Evolutionary conservation across 1,284 basidiomycete species (phyloP).

Genomic region (Chalciporus piperatoides): DNA sequence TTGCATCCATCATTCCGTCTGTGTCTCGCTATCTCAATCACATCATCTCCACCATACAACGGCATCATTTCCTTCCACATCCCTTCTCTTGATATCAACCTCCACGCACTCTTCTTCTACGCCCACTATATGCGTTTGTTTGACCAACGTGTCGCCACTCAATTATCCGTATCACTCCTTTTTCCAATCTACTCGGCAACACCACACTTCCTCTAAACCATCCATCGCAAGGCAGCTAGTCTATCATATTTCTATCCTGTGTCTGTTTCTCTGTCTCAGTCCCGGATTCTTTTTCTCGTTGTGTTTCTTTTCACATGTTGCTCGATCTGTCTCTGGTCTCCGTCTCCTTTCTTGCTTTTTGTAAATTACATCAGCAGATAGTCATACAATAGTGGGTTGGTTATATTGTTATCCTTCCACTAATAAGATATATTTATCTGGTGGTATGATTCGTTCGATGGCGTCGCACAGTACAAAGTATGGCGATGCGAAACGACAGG

Average conservation of each 20-base stretch:
- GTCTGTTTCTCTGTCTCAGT: slow-evolving; percentile 17
- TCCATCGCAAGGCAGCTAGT: slow-evolving; percentile 17
- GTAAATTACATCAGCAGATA: slow-evolving; percentile 39
- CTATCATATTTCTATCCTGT: slow-evolving; percentile 21
- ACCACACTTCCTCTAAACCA: slow-evolving; percentile 9
- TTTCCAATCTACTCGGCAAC: slow-evolving; percentile 16
- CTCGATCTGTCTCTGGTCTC: slow-evolving; percentile 23
- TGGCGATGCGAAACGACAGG: neutral
- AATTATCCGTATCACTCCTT: slow-evolving; percentile 14
- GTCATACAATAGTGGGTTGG: slow-evolving; percentile 48
- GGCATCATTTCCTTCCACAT: slow-evolving; percentile 30
- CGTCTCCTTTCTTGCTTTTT: slow-evolving; percentile 25
- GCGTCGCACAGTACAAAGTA: slow-evolving; percentile 2
- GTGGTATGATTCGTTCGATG: slow-evolving; percentile 11
- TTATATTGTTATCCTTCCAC: slow-evolving; percentile 51
- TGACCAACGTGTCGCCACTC: slow-evolving; percentile 20
- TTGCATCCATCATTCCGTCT: slow-evolving; percentile 22
- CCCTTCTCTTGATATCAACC: slow-evolving; percentile 15
- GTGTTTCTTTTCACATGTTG: slow-evolving; percentile 19
- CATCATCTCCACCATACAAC: slow-evolving; percentile 28
- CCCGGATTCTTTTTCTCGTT: slow-evolving; percentile 24
- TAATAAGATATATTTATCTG: slow-evolving; percentile 35
- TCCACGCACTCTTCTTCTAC: slow-evolving; percentile 10
- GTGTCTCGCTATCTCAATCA: slow-evolving; percentile 27
- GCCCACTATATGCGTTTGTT: slow-evolving; percentile 20